These are phyloP conservation scores for Plantago lanceolata DNA, from an alignment of 305 asterid species.

Conservation along the genomic window DNA sequence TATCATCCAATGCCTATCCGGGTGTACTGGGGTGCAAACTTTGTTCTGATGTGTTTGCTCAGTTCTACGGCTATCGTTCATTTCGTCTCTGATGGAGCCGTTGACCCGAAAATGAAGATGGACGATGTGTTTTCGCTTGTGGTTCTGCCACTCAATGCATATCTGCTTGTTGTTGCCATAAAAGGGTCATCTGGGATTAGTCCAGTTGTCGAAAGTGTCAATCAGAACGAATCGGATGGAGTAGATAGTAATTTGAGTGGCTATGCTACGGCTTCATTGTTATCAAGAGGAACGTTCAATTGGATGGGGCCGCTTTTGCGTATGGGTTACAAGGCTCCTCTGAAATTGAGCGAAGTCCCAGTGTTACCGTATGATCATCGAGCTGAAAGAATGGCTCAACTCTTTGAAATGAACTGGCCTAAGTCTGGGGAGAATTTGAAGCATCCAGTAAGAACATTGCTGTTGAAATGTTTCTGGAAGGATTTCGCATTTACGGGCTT, in stretches of 20 bases:
- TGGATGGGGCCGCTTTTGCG: conserved; percentile 81
- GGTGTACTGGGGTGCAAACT: conserved; percentile 51
- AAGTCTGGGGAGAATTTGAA: conserved; percentile 57
- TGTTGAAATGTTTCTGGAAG: conserved; percentile 73
- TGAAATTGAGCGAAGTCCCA: conserved; percentile 67
- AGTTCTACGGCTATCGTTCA: conserved; percentile 41
- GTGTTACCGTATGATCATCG: conserved; percentile 62
- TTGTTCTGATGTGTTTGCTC: conserved; percentile 39
- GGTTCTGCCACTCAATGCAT: conserved; percentile 34
- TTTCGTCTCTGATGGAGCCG: conserved; percentile 33
- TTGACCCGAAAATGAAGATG: conserved; percentile 32
- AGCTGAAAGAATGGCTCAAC: conserved; percentile 58
- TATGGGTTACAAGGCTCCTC: conserved; percentile 61
- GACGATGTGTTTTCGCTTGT: conserved; percentile 50
- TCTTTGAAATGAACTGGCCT: conserved; percentile 68
- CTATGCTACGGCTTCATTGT: conserved; percentile 63
- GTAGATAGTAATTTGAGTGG: conserved; percentile 47
- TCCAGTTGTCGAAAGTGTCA: conserved; percentile 24
- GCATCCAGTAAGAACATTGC: conserved; percentile 61
- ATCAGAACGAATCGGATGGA: conserved; percentile 30
- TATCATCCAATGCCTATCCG: conserved; percentile 60
- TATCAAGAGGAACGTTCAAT: conserved; percentile 62
- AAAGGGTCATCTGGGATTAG: conserved; percentile 62
- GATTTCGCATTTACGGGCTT: conserved; percentile 55
- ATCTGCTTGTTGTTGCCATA: conserved; percentile 44